Evolutionary conservation across 2,329 filamentous ascomycete species (phyloP).

Genomic region (Fusarium mangiferae): DNA sequence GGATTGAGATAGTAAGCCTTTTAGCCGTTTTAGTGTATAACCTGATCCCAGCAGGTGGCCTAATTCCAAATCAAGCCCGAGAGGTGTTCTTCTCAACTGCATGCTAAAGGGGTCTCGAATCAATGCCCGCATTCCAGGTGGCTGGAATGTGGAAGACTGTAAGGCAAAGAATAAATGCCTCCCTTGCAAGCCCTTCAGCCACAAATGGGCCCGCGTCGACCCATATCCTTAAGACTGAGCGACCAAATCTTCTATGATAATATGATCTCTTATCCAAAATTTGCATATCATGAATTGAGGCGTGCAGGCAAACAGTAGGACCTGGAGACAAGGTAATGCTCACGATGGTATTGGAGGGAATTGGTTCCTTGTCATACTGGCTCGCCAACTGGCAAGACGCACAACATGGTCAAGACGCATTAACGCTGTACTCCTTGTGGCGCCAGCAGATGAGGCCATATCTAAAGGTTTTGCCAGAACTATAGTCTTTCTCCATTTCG

Average conservation of each 20-base stretch:
- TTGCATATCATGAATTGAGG: no score
- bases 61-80: neutral
- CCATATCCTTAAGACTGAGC: neutral
- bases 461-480: no score
- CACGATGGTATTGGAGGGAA: accelerated
- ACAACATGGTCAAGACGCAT: neutral
- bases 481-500: neutral
- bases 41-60: neutral
- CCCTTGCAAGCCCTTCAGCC: neutral
- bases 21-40: neutral
- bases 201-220: neutral
- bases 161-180: neutral
- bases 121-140: neutral
- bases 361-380: no score
- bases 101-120: neutral
- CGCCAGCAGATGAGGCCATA: neutral
- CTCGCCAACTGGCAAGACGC: neutral
- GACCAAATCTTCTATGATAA: neutral
- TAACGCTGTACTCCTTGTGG: accelerated
- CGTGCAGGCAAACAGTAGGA: neutral
- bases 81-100: neutral
- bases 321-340: neutral
- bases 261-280: neutral
- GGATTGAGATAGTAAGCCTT: neutral
- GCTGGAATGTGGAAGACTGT: neutral